Base-by-base conservation (phyloP, 2,329 filamentous ascomycete species). In the Didymella exigua region DNA sequence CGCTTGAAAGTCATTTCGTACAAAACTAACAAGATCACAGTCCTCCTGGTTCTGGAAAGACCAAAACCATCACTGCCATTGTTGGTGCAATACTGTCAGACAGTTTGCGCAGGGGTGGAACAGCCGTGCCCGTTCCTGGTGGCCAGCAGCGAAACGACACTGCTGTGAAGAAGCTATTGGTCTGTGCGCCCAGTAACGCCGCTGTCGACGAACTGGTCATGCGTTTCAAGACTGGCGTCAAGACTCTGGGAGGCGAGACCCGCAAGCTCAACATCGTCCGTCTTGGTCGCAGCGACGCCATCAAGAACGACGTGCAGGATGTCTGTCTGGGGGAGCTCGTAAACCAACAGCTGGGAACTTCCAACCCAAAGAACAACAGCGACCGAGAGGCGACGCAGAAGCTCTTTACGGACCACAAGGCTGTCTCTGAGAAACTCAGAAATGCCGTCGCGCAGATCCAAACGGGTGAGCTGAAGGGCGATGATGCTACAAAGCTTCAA, bases 111-210 rank as follows among this genome's bases (percentile, higher is more conserved):
- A 67, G 73, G 21, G 77, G 78, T 34, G 82, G 79, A 8, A 79
- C 82, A 13, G 73, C 81, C 16, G 76, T 80, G 41, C 60, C 63
- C 18, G 62, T 78, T 43, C 78, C 78, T 13, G 71, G 66, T 6
- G 71, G 65, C 8, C 66, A 69, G 45, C 65, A 61, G 37, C 64
- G 60, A 4, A 66, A 64, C 7, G 66, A 73, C n/a, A 52, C 65
- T 18, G 72, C 79, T 1, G 72, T 84, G 2, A 97, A 96, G 77
- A 99, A 98, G 75, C 81, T 99, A 23, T 83, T 99, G 23, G 91
- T 99, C 21, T 99, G 95, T 70, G 95, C 95, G n/a, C 95, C 95
- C 13, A 98, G 93, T 81, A 99, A 99, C 75, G 95, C 95, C 6
- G 95, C 95, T 27, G 95, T 99, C 5, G 95, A 99, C 72, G 95